These are phyloP conservation scores for Carnegiea gigantea DNA, from an alignment of 179 eudicot genomes.

Conservation along the genomic window DNA sequence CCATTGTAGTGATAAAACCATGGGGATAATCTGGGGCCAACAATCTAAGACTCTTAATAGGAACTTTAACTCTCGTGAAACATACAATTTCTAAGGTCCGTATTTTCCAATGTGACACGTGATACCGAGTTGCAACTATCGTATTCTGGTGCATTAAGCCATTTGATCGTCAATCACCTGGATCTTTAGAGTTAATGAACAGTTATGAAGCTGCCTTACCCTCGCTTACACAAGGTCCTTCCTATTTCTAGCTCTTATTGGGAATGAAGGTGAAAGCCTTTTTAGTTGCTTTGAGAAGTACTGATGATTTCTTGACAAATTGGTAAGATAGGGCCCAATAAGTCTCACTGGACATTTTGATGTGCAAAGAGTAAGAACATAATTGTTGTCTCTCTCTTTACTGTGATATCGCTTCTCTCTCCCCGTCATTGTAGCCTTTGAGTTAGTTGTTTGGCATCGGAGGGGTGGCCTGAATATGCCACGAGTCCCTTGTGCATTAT, in stretches of 20 bases:
- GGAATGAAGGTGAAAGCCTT: neutral
- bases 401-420: neutral
- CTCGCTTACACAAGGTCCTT: neutral
- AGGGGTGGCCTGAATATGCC: neutral
- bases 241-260: neutral
- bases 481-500: neutral
- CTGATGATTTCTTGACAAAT: neutral
- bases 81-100: neutral
- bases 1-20: neutral
- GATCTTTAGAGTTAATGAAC: neutral
- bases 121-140: neutral
- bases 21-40: neutral
- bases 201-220: neutral
- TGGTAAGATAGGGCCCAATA: neutral
- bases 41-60: neutral
- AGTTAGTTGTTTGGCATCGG: neutral
- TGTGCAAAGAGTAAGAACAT: neutral
- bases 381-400: neutral
- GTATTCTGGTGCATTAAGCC: neutral
- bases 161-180: neutral
- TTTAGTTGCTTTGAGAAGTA: neutral
- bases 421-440: neutral
- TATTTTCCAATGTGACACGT: neutral
- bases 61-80: neutral
- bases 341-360: neutral